phyloP scores from a whole-genome alignment of 345 rosid genomes.

The Raphanus sativus region DNA sequence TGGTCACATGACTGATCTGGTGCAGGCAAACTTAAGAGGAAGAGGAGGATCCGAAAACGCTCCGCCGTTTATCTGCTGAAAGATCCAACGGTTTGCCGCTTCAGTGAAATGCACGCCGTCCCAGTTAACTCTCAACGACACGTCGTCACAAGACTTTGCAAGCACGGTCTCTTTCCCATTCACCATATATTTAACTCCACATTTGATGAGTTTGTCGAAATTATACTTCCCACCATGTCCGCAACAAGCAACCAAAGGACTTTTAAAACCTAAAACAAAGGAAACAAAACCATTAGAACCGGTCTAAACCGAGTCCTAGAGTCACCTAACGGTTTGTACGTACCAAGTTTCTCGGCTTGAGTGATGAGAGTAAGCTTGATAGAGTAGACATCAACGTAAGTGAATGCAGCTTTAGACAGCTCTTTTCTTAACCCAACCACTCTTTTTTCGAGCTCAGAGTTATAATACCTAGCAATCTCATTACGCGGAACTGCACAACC shows the following conservation, averaged over 20 bases:
- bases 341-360: constrained; percentile 55
- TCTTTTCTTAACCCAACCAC: constrained; percentile 50
- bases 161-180: constrained; percentile 49
- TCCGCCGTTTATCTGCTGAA: constrained; percentile 44
- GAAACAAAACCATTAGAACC: constrained; percentile 10
- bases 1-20: constrained; percentile 9
- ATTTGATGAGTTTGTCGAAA: constrained; percentile 44
- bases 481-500: constrained; percentile 71
- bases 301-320: background rate
- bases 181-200: constrained; percentile 48
- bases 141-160: constrained; percentile 55
- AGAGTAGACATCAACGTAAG: constrained; percentile 65
- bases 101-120: constrained; percentile 77
- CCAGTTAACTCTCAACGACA: constrained; percentile 53
- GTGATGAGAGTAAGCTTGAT: constrained; percentile 55
- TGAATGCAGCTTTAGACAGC: constrained; percentile 53
- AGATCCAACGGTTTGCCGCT: constrained; percentile 65
- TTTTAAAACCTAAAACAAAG: constrained; percentile 44
- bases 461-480: constrained; percentile 56
- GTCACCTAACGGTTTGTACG: background rate
- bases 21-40: constrained; percentile 52
- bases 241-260: constrained; percentile 61
- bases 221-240: constrained; percentile 78
- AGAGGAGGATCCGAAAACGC: constrained; percentile 54
- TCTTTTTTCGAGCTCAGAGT: constrained; percentile 42